A percentile compares a stretch with the other conserved stretches of the same genome.
These are phyloP conservation scores for Trypanosoma avium DNA, from an alignment of 208 protist species.

Conservation along the genomic window DNA sequence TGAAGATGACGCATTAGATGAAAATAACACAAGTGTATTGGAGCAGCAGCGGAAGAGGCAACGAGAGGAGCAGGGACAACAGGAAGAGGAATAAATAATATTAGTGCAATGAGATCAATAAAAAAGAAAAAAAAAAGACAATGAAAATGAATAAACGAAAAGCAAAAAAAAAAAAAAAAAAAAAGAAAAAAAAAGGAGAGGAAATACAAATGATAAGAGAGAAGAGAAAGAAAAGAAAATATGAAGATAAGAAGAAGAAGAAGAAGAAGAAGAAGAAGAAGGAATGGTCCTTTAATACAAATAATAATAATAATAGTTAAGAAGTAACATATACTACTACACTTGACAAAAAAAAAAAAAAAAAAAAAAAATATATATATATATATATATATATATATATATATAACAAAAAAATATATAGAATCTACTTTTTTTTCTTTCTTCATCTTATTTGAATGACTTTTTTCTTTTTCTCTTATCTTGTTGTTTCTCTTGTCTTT, in stretches of 20 bases:
- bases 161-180: background rate
- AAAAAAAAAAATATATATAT: background rate
- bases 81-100: constrained; percentile 11
- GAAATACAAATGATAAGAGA: constrained; percentile 2
- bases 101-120: no score
- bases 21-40: constrained; percentile 19
- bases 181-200: constrained; percentile 3
- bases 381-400: background rate
- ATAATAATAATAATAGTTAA: no score
- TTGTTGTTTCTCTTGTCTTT: no score
- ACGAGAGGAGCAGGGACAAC: background rate
- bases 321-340: no score
- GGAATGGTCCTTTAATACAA: no score
- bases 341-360: background rate
- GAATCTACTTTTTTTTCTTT: constrained; percentile 15
- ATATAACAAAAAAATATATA: background rate
- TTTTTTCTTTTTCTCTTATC: constrained; percentile 16
- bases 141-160: background rate
- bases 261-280: background rate
- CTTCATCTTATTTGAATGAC: constrained; percentile 5
- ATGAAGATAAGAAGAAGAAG: background rate
- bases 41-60: background rate
- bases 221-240: background rate
- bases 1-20: constrained; percentile 41
- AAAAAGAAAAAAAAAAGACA: constrained; percentile 2